A percentile compares a stretch with the other conserved stretches of the same genome.
These are phyloP conservation scores for Fusarium pininemorale DNA, from an alignment of 2,329 filamentous ascomycete species.

Conservation along the genomic window DNA sequence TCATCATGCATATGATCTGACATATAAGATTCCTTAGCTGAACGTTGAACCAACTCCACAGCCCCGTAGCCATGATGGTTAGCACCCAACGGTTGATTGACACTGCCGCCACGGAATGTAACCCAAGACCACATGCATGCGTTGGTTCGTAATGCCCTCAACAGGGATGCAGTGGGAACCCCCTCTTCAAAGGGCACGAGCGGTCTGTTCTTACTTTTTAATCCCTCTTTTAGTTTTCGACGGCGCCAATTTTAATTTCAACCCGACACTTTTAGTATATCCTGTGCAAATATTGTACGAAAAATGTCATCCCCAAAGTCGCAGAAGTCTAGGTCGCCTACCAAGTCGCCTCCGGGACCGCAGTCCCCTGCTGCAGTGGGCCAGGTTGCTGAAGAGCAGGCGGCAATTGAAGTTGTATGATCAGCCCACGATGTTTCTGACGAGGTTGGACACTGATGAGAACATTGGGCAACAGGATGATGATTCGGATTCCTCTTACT, in stretches of 20 bases:
- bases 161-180: not conserved
- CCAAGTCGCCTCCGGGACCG: not conserved
- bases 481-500: slow-evolving; percentile 30
- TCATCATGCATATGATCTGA: not conserved
- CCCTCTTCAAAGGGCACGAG: not conserved
- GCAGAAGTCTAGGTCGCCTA: not conserved
- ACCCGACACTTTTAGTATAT: not conserved
- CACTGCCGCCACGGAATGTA: not conserved
- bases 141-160: not conserved
- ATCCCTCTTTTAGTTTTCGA: not conserved
- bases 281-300: not conserved
- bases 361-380: not conserved
- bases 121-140: not conserved
- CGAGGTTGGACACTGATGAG: not conserved
- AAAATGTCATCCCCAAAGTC: slow-evolving; percentile 23
- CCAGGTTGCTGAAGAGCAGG: not conserved
- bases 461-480: not conserved
- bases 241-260: not conserved
- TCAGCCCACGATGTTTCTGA: rapidly evolving
- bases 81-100: not conserved
- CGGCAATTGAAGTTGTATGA: slow-evolving; percentile 24
- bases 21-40: not conserved
- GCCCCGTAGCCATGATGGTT: not conserved
- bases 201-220: not conserved
- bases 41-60: not conserved